A percentile compares a stretch with the other conserved stretches of the same genome.
Conservation (phyloP, 192 early-diverging fungal genomes). For the Coemansia sp. region DNA sequence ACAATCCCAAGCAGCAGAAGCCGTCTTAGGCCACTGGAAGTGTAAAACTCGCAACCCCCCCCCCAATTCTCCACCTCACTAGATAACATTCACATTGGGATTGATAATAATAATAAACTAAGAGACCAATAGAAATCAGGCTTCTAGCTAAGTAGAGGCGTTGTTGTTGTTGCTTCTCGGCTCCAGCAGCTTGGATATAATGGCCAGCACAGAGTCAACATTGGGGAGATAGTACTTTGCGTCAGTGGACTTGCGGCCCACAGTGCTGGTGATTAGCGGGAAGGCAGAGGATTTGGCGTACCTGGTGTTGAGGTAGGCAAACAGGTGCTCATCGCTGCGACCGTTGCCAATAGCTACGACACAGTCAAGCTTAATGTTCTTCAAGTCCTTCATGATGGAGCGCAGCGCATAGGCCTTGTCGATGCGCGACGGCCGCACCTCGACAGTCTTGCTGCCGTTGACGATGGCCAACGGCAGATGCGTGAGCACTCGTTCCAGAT, state of each 20-base stretch:
- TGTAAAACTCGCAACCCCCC: too few species aligned
- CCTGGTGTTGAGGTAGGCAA: conserved; percentile 56
- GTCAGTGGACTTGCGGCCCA: conserved; percentile 96
- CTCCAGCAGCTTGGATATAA: conserved; percentile 33
- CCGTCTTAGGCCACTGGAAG: too few species aligned
- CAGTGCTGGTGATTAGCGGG: conserved; percentile 78
- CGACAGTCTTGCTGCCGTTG: conserved; percentile 94
- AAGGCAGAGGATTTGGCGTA: conserved; percentile 55
- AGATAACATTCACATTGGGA: too few species aligned
- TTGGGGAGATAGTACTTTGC: conserved; percentile 84
- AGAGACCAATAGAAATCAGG: conserved; percentile 7
- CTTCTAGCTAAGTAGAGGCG: not conserved
- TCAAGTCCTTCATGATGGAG: conserved; percentile 82
- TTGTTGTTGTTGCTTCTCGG: not conserved
- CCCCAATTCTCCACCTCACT: too few species aligned
- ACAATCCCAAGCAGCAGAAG: too few species aligned
- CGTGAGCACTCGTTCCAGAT: conserved; percentile 90
- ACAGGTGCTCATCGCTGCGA: conserved; percentile 94
- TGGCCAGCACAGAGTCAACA: conserved; percentile 54
- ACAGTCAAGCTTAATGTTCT: conserved; percentile 26
- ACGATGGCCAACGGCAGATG: conserved; percentile 95
- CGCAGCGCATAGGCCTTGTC: conserved; percentile 90
- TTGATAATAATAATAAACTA: not conserved
- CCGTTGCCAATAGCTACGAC: conserved; percentile 91
- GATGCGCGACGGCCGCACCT: conserved; percentile 88